phyloP scores from a whole-genome alignment of 805 yeast genomes.

The Ogataea thermomethanolica region DNA sequence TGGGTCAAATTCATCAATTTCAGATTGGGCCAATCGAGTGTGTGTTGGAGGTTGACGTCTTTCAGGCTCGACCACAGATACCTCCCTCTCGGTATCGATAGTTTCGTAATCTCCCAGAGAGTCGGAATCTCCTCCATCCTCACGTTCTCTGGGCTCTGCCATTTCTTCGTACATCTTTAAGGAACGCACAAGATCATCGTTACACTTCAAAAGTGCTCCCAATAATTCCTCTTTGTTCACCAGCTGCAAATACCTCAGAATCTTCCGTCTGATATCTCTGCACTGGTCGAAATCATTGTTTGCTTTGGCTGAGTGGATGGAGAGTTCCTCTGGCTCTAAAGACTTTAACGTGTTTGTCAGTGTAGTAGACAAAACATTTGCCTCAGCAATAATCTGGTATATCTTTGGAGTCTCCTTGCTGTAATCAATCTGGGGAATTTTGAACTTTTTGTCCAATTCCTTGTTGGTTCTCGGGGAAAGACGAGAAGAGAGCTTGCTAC shows the following conservation, averaged over 20 bases:
- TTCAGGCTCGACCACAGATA: constrained; percentile 14
- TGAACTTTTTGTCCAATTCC: constrained; percentile 46
- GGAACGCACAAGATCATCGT: constrained; percentile 80
- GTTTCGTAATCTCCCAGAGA: constrained; percentile 39
- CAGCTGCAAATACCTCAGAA: constrained; percentile 77
- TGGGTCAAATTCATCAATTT: constrained; percentile 25
- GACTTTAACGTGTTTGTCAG: constrained; percentile 55
- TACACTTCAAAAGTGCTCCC: constrained; percentile 85
- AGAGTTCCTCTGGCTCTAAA: constrained; percentile 44
- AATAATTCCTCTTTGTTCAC: constrained; percentile 82
- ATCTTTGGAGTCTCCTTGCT: constrained; percentile 72
- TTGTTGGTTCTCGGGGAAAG: constrained; percentile 26
- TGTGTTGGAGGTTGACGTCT: constrained; percentile 28
- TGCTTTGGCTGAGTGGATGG: constrained; percentile 62
- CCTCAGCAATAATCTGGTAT: constrained; percentile 62
- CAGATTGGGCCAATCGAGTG: constrained; percentile 3
- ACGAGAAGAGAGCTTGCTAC: background rate
- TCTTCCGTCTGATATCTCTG: constrained; percentile 68
- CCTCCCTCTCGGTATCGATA: constrained; percentile 22
- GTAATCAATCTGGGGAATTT: constrained; percentile 67
- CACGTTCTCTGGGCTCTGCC: constrained; percentile 38
- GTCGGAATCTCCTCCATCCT: constrained; percentile 36
- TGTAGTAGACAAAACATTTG: constrained; percentile 70
- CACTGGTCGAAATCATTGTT: constrained; percentile 71
- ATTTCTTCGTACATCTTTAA: constrained; percentile 64